Base-by-base conservation (phyloP, 1,284 basidiomycete genomes). In the Gastroboletus turbinatus region DNA sequence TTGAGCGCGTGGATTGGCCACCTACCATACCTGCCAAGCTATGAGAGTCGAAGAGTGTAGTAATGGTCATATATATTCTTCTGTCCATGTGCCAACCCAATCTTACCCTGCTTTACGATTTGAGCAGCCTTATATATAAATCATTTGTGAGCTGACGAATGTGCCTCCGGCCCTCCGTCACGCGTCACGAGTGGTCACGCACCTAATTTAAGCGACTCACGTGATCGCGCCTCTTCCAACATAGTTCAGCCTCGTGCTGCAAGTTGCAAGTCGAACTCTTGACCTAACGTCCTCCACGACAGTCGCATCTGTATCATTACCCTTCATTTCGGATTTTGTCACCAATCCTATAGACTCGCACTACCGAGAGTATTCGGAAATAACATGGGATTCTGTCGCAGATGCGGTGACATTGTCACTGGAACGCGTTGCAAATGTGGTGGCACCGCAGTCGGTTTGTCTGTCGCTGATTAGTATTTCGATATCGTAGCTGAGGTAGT, bases 371-470 rank as follows among this genome's bases (percentile, higher is more conserved):
- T 32, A 30, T 25, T 32, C 38, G 19, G 27, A 43, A 45, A 49
- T 60, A 45, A 25, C 29, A 91, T 92, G 89, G 87, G 85, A 27
- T 92, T 91, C 63, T 92, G 90, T 73, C 80, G 87, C 60, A 79
- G 87, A 70, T 92, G 89, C 63, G 90, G 89, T 58, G 86, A 91
- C 60, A 90, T 92, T 58, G 88, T 91, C 29, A 66, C 77, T 44
- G 84, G 83, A 44, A 70, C 74, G 46, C 83, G 85, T 53, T 90
- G 89, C 71, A 86, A 83, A 73, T 92, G 89, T 71, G 90, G 90
- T 62, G 90, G 90, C 51, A 75, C 78, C 23, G 75, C 87, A 53
- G 90, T 89, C 57, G 89, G 90, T 90, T 64, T 63, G 85, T 78
- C 52, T 72, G 64, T 48, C 38, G 10, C 47, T 46, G 35, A 53